A percentile compares a stretch with the other conserved stretches of the same genome.
Conservation (phyloP, 2,329 filamentous ascomycete genomes). For the Didymella pinodella region DNA sequence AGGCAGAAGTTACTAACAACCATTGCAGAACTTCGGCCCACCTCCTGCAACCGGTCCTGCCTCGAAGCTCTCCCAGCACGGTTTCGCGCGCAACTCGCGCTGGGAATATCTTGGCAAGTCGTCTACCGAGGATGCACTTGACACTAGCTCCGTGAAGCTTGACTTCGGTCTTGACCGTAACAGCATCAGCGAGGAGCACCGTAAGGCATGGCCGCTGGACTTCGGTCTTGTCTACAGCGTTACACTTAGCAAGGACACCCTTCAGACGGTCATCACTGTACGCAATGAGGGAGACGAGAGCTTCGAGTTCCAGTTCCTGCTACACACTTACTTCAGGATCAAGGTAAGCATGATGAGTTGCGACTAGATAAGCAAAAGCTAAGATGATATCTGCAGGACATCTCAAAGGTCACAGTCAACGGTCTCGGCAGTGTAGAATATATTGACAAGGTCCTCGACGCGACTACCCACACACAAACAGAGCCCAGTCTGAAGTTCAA, state of each 20-base stretch:
- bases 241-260: constrained; percentile 75
- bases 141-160: constrained; percentile 76
- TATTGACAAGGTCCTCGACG: constrained; percentile 80
- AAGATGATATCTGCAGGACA: constrained; percentile 67
- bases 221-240: constrained; percentile 96
- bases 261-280: constrained; percentile 84
- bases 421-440: constrained; percentile 81
- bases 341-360: constrained; percentile 64
- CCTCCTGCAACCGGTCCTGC: constrained; percentile 80
- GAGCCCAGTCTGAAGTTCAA: constrained; percentile 72
- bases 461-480: constrained; percentile 69
- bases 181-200: constrained; percentile 72
- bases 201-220: constrained; percentile 80
- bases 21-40: constrained; percentile 76
- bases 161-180: constrained; percentile 88
- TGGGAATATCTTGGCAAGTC: constrained; percentile 97
- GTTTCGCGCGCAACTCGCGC: constrained; percentile 85
- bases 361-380: not conserved
- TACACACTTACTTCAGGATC: constrained; percentile 89
- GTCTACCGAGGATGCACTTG: constrained; percentile 66
- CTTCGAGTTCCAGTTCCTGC: constrained; percentile 89
- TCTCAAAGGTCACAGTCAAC: constrained; percentile 73
- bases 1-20: constrained; percentile 16
- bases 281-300: constrained; percentile 83
- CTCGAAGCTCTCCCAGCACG: constrained; percentile 84